Base-by-base conservation (phyloP, 2,329 filamentous ascomycete genomes). In the Colletotrichum sp. region DNA sequence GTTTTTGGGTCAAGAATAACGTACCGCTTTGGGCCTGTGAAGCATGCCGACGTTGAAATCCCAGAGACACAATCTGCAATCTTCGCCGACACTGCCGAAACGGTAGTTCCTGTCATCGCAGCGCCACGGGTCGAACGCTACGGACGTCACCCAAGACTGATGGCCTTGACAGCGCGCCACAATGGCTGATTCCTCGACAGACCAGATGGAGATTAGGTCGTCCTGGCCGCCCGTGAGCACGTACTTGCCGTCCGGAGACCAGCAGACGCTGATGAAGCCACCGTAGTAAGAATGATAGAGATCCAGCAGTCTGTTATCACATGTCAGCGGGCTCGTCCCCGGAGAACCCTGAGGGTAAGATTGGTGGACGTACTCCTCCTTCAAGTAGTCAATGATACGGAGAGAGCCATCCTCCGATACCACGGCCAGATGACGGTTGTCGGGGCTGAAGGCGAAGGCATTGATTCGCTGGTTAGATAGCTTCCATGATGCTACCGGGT, bases 41-140 rank as follows among this genome's bases (percentile, higher is more conserved):
- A 99, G 89, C 96, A 98, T 98, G 79, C 96, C 96, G 56, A 98
- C 95, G 78, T 94, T 98, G 83, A 99, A 99, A 86, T 99, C 97
- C 97, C 97, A 99, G 14, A 99, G 87, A 74, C 98, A 91, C 21
- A 99, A 87, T 73, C 96, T 90, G 80, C 96, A 95, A 83, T 99
- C 97, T 82, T 98, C 96, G 16, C 96, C 97, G 1, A 99, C 96
- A 80, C 95, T 98, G 34, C 97, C 97, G 80, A 99, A 98, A 2
- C 97, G 92, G 85, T 99, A 99, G 80, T 95, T 98, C 79, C 94
- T 92, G 82, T 98, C 95, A 81, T 99, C 97, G 81, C 97, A 99
- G 77, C 96, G 91, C 97, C 97, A 99, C 0, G 96, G 96, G 83
- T 99, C 97, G 83, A 98, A 99, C 5, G 95, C 95, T 52, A 99